These are phyloP conservation scores for Corymbia maculata DNA, from an alignment of 345 rosid species.

Conservation along the genomic window DNA sequence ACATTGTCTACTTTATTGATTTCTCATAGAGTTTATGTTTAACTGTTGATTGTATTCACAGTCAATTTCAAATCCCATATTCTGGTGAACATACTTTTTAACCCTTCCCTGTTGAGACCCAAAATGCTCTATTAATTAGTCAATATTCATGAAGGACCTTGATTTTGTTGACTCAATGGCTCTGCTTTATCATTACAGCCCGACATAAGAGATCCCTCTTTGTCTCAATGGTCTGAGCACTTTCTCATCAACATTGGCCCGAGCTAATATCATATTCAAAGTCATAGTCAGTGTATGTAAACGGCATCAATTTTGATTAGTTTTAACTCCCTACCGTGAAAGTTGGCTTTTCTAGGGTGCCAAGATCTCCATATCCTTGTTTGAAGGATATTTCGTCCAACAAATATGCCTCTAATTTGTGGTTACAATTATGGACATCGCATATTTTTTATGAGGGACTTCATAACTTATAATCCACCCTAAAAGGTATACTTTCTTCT, in stretches of 20 bases:
- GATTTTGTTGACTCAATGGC: neutral
- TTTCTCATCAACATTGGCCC: neutral
- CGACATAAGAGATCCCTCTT: neutral
- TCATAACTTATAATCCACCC: too few species aligned
- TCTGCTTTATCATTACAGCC: neutral
- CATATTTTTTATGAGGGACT: neutral
- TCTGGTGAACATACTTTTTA: neutral
- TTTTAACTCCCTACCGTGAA: neutral
- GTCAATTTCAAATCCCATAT: neutral
- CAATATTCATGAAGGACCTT: neutral
- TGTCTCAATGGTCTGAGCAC: neutral
- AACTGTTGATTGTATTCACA: neutral
- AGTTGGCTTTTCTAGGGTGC: neutral
- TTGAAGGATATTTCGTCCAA: neutral
- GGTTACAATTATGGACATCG: neutral
- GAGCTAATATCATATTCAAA: neutral
- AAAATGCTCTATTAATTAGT: too few species aligned
- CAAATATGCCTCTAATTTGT: neutral
- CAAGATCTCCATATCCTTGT: neutral
- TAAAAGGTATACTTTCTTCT: too few species aligned
- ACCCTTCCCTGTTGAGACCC: neutral
- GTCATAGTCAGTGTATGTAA: neutral
- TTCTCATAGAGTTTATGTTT: neutral
- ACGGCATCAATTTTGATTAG: neutral
- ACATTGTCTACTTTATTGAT: neutral